phyloP scores from a whole-genome alignment of 2,329 filamentous ascomycete species.

The Ceratocystis papillata region DNA sequence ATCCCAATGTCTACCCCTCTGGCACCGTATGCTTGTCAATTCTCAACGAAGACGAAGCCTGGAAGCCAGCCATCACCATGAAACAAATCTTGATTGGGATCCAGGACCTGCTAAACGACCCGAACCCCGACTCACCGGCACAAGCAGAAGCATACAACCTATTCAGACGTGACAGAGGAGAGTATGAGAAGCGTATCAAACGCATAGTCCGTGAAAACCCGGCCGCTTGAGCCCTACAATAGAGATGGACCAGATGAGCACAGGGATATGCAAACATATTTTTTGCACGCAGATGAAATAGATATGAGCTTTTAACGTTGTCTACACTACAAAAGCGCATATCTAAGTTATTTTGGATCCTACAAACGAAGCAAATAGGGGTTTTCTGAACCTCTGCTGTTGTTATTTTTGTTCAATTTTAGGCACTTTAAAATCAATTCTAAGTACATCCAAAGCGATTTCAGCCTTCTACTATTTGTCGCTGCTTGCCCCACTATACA shows the following conservation, averaged over 20 bases:
- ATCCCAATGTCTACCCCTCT: slow-evolving; percentile 96
- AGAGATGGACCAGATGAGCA: neutral
- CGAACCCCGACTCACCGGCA: slow-evolving; percentile 91
- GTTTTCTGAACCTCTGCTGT: neutral
- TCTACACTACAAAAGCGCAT: neutral
- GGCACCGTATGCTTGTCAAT: slow-evolving; percentile 96
- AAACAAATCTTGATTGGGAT: slow-evolving; percentile 96
- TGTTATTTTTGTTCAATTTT: neutral
- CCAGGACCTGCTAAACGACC: slow-evolving; percentile 88
- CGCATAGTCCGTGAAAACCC: slow-evolving; percentile 85
- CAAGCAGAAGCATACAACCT: slow-evolving; percentile 97
- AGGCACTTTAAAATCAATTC: neutral
- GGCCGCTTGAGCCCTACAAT: slow-evolving; percentile 43
- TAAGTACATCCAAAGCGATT: neutral
- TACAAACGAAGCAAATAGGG: neutral
- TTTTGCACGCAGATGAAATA: no score
- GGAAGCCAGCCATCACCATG: slow-evolving; percentile 97
- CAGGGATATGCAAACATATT: neutral
- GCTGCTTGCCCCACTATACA: slow-evolving; percentile 1
- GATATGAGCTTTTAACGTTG: no score
- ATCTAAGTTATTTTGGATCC: neutral
- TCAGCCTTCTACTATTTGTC: neutral
- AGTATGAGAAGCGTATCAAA: slow-evolving; percentile 81
- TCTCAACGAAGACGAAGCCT: slow-evolving; percentile 94
- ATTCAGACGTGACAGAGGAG: slow-evolving; percentile 76